phyloP scores from a whole-genome alignment of 176 grass and related monocot species.

The Avena eriantha region DNA sequence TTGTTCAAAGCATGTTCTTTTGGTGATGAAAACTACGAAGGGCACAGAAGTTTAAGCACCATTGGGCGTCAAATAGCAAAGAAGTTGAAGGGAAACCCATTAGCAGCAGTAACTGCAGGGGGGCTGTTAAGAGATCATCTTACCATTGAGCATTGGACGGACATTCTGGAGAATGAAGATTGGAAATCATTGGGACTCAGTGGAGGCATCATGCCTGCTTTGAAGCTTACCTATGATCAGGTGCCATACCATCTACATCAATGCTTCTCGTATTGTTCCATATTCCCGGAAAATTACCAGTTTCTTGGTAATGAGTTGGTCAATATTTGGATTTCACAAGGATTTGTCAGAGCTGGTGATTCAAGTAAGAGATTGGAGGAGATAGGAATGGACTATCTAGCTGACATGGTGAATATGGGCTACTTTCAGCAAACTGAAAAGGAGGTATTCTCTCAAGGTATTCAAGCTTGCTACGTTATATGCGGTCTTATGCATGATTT shows the following conservation, averaged over 20 bases:
- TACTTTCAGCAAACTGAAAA: conserved; percentile 29
- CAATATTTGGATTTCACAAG: conserved; percentile 56
- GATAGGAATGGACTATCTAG: conserved; percentile 35
- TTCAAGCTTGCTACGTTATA: conserved; percentile 22
- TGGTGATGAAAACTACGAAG: conserved; percentile 37
- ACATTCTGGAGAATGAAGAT: conserved; percentile 32
- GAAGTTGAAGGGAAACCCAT: conserved; percentile 31
- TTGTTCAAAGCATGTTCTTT: conserved; percentile 47
- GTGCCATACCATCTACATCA: conserved; percentile 39
- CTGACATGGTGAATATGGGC: conserved; percentile 34
- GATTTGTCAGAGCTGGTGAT: conserved; percentile 38
- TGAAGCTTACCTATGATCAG: conserved; percentile 39
- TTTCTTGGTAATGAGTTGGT: conserved; percentile 19
- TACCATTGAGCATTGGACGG: conserved; percentile 36
- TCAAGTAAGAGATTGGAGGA: conserved; percentile 42
- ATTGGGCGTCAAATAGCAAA: conserved; percentile 10
- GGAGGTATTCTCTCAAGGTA: background rate
- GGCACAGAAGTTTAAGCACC: background rate
- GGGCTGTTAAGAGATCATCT: background rate
- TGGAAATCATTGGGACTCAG: conserved; percentile 40
- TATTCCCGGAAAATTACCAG: background rate
- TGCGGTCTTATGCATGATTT: conserved; percentile 61
- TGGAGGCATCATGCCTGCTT: conserved; percentile 40
- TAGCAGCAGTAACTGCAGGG: conserved; percentile 44
- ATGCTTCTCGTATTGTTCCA: conserved; percentile 18